Evolutionary conservation across 768 basidiomycete species (phyloP).

Genomic region (Pisolithus sp.): DNA sequence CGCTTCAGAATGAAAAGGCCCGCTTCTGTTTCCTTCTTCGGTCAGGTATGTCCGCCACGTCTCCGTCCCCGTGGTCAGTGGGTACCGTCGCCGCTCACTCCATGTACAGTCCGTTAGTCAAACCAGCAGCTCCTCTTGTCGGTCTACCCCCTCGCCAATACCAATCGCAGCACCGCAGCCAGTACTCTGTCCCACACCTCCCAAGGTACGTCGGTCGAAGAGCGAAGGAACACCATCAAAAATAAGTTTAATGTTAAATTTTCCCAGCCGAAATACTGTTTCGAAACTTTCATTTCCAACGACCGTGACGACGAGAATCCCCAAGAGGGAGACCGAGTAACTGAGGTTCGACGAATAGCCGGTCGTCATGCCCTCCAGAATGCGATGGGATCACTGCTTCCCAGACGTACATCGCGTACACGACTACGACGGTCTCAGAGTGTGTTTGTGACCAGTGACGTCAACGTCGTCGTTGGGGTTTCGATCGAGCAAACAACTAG

Average conservation of each 20-base stretch:
- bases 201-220: conserved; percentile 29
- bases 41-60: conserved; percentile 38
- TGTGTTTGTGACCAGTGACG: conserved; percentile 26
- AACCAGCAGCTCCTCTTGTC: conserved; percentile 17
- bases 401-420: conserved; percentile 41
- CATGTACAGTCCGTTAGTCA: conserved; percentile 17
- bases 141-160: conserved; percentile 26
- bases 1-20: conserved; percentile 37
- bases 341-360: conserved; percentile 42
- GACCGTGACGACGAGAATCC: conserved; percentile 25
- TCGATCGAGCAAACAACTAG: conserved; percentile 41
- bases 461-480: conserved; percentile 38
- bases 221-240: neutral
- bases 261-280: conserved; percentile 36
- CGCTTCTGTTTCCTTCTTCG: conserved; percentile 55
- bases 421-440: conserved; percentile 32
- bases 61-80: neutral
- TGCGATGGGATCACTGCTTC: conserved; percentile 36
- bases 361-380: conserved; percentile 38
- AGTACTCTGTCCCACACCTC: conserved; percentile 40
- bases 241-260: conserved; percentile 8
- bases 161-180: conserved; percentile 39
- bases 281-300: conserved; percentile 37
- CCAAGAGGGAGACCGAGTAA: conserved; percentile 36
- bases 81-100: conserved; percentile 2